phyloP scores from a whole-genome alignment of 1,284 basidiomycete species.

The Taiwanofungus camphoratus region DNA sequence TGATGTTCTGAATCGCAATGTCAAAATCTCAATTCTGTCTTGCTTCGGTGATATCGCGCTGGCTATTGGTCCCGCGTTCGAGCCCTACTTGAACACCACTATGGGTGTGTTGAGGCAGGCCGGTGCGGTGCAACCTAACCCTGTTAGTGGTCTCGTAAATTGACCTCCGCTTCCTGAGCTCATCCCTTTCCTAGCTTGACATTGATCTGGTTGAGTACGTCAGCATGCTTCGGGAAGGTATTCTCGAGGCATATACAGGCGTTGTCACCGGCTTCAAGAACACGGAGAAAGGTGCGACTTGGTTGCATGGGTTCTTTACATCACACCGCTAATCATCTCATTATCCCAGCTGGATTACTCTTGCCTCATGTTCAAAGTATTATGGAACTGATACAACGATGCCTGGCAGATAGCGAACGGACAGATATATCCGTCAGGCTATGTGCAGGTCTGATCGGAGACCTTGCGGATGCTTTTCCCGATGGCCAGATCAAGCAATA shows the following conservation, averaged over 20 bases:
- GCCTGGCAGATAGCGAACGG: conserved; percentile 79
- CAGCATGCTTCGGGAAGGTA: conserved; percentile 85
- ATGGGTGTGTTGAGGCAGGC: conserved; percentile 93
- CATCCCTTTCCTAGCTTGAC: conserved; percentile 50
- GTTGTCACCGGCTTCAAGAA: conserved; percentile 89
- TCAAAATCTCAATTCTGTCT: conserved; percentile 93
- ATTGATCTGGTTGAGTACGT: conserved; percentile 94
- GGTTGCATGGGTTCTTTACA: conserved; percentile 11
- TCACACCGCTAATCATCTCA: conserved; percentile 2
- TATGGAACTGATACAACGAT: conserved; percentile 78
- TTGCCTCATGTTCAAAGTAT: conserved; percentile 75
- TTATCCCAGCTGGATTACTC: conserved; percentile 50
- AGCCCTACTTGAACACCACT: conserved; percentile 86
- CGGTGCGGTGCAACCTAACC: conserved; percentile 79
- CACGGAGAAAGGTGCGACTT: conserved; percentile 63
- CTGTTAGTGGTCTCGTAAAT: conserved; percentile 45
- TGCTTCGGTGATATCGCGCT: conserved; percentile 98
- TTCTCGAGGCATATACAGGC: conserved; percentile 95
- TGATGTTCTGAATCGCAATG: conserved; percentile 86
- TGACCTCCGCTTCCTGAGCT: conserved; percentile 5
- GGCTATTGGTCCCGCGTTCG: conserved; percentile 83
- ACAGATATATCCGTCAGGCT: conserved; percentile 73
- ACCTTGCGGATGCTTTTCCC: conserved; percentile 85
- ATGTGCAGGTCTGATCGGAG: conserved; percentile 63
- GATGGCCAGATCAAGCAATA: conserved; percentile 76